Conservation (phyloP, 176 grass and related monocot genomes). For the Rhynchospora tenuis region DNA sequence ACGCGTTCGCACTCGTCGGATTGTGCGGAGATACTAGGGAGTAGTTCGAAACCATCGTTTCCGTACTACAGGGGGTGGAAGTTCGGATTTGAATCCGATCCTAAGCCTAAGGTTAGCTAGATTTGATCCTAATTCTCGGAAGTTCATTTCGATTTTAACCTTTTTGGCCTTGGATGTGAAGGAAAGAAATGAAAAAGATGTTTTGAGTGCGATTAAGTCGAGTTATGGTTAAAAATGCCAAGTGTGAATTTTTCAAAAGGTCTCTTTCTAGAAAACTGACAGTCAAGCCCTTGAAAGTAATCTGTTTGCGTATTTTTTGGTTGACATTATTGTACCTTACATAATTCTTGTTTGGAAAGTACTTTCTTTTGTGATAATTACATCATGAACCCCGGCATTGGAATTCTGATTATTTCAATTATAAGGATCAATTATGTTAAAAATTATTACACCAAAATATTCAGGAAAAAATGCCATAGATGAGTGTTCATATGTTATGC, state of each 20-base stretch:
- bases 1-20: constrained; percentile 17
- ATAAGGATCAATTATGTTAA: background rate
- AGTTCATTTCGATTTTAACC: background rate
- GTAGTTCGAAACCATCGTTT: constrained; percentile 44
- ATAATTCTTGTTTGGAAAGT: background rate
- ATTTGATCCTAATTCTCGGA: constrained; percentile 10
- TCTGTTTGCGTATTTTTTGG: background rate
- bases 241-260: background rate
- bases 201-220: background rate
- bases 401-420: background rate
- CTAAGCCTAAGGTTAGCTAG: constrained; percentile 61
- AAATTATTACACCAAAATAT: background rate
- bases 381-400: background rate
- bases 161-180: background rate
- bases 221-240: background rate
- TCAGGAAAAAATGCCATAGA: background rate
- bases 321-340: no score
- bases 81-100: constrained; percentile 45
- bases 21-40: constrained; percentile 33
- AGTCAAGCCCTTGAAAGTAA: background rate
- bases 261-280: background rate
- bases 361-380: background rate
- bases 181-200: background rate
- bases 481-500: background rate
- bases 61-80: constrained; percentile 77